phyloP scores from a whole-genome alignment of 2,329 filamentous ascomycete species.

The Fonsecaea multimorphosa region DNA sequence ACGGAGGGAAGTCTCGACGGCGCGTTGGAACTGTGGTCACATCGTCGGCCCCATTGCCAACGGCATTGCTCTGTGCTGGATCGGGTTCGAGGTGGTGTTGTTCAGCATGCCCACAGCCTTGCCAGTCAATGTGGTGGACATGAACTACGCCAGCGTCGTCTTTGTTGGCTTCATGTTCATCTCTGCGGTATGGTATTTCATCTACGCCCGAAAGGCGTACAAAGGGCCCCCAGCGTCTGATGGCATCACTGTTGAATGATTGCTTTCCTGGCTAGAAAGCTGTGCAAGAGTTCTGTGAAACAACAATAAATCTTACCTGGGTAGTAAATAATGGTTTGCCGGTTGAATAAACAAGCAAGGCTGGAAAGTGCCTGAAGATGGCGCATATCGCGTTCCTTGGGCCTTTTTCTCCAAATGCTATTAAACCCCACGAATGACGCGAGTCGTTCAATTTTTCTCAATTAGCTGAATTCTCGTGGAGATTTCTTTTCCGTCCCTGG shows the following conservation, averaged over 20 bases:
- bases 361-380: neutral
- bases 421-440: neutral
- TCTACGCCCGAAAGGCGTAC: constrained; percentile 57
- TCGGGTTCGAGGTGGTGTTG: constrained; percentile 59
- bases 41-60: constrained; percentile 55
- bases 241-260: constrained; percentile 35
- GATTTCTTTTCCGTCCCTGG: neutral
- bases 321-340: neutral
- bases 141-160: constrained; percentile 66
- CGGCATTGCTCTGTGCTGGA: constrained; percentile 57
- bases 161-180: constrained; percentile 62
- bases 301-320: neutral
- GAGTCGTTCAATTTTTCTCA: neutral
- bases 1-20: constrained; percentile 56
- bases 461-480: neutral
- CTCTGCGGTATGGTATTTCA: constrained; percentile 57
- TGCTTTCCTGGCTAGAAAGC: neutral
- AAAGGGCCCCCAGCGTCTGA: constrained; percentile 47
- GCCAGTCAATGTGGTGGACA: constrained; percentile 59
- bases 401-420: neutral
- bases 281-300: neutral
- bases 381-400: neutral
- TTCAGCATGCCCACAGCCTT: constrained; percentile 62
- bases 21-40: constrained; percentile 56
- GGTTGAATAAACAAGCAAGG: neutral